Conservation (phyloP, 768 basidiomycete genomes). For the Hericium erinaceus region DNA sequence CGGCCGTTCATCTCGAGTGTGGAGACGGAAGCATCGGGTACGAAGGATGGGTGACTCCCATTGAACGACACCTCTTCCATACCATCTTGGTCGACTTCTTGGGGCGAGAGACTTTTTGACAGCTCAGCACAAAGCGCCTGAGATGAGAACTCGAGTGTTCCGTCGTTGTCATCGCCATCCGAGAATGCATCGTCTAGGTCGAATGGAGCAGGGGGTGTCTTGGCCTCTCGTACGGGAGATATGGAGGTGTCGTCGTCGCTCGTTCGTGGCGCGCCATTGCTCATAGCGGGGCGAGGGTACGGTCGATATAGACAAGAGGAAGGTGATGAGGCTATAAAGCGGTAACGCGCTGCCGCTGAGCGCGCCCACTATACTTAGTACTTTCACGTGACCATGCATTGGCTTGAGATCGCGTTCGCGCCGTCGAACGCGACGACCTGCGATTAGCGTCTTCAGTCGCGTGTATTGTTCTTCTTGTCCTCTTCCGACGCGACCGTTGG, state of each 20-base stretch:
- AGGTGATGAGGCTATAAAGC: neutral
- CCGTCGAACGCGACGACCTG: too few relatives aligned
- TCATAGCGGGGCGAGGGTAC: neutral
- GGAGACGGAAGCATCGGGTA: slow-evolving; percentile 42
- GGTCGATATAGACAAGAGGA: neutral
- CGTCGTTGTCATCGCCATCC: slow-evolving; percentile 42
- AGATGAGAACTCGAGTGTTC: slow-evolving; percentile 45
- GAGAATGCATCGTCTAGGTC: slow-evolving; percentile 58
- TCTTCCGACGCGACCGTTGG: too few relatives aligned
- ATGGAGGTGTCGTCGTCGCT: neutral
- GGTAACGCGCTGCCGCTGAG: too few relatives aligned
- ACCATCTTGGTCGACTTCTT: slow-evolving; percentile 23
- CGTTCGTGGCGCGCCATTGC: neutral
- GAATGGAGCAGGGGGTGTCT: neutral
- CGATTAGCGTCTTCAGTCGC: too few relatives aligned
- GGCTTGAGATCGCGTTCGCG: too few relatives aligned
- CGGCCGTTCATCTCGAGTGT: slow-evolving; percentile 45
- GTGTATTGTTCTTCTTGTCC: too few relatives aligned
- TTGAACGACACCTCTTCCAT: slow-evolving; percentile 19
- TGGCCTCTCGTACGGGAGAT: neutral
- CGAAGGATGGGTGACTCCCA: slow-evolving; percentile 8
- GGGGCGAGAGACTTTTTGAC: slow-evolving; percentile 34
- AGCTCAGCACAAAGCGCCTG: slow-evolving; percentile 56
- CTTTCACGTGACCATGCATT: too few relatives aligned
- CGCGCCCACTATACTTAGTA: too few relatives aligned